Base-by-base conservation (phyloP, 192 early-diverging fungal species). In the Coemansia sp. region DNA sequence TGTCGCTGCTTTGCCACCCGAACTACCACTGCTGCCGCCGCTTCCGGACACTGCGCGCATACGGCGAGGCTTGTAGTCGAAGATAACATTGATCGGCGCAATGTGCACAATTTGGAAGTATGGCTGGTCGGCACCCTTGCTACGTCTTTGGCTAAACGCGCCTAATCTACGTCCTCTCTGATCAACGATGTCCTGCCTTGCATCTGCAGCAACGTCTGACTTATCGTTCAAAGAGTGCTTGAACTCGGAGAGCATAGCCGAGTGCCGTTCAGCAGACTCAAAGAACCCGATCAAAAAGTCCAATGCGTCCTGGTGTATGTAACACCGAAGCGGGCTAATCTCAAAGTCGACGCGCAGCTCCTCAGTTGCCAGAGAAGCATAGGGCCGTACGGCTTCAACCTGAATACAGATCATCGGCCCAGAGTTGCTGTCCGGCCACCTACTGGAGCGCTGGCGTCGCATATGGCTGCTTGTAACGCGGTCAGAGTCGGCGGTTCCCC, bases 51-150 rank as follows among this genome's bases (percentile, higher is more conserved):
- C 87, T 20, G 65, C 88, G 52, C 94, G 92, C 40, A 96, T 84
- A 25, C 92, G 90, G 64, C 96, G 93, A n/a, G 97, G 93, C 76
- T 97, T 97, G 83, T 96, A 99, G 79, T 99, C 96, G 64, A 99
- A 85, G 61, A 94, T 94, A 57, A 97, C 70, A 5, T 83, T 83
- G 50, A 99, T 86, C 3, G 93, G 90, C 5, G 77, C 72, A 50
- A 99, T 79, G 28, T 90, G 86, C 60, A 86, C 87, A 30, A 72
- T 86, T 79, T 91, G 83, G 40, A 81, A 78, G 52, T 76, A 83
- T n/a, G 71, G 79, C 34, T 65, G 79, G 1, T 62, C 64, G 2
- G 36, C 55, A 7, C 61, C 18, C n/a, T 63, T 63, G 22, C 48
- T 16, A n/a, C 34, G 33, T 55, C 66, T 60, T 62, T 69, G 56